Base-by-base conservation (phyloP, 148 eudicot genomes). In the Bassia scoparia region DNA sequence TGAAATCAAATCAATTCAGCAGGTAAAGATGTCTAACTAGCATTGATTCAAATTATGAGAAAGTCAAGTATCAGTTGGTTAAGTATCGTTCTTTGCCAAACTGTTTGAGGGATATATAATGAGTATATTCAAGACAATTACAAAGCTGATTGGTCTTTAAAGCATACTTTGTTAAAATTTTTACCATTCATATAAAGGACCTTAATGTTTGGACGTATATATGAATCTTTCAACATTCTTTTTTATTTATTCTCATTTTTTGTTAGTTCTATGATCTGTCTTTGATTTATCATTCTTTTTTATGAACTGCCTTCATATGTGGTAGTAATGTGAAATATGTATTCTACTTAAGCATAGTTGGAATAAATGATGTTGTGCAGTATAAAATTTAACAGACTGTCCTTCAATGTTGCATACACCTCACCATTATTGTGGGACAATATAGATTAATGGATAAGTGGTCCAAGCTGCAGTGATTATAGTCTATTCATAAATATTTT, bases 161-260 rank as follows among this genome's bases (percentile, higher is more conserved):
- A 89, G 79, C 97, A 93, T 69, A 70, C 79, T 43, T 69, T 93
- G 17, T 80, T 93, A 93, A 97, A 83, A 81, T 86, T 31, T 93
- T 93, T 71, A 71, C 88, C 13, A 76, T 93, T 70, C 98, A 93
- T 73, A 93, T 90, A 50, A 97, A 93, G 81, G 90, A 95, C 72
- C 89, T 93, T 70, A 93, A 90, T 77, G 95, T 93, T 60, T 90
- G 97, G 98, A 93, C 97, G 97, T n/a, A n/a, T n/a, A n/a, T 90
- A 86, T 78, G 97, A 20, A 30, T 43, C 34, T 54, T 66, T 74
- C 58, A n/a, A n/a, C n/a, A 68, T 59, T 70, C 41, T 20, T 52
- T 17, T 31, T 17, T 20, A 21, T 64, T 5, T 2, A 27, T n/a
- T 4, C 31, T 50, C n/a, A 27, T 0, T 26, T 24, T 21, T 55